Evolutionary conservation across 345 rosid species (phyloP), one percentile per base, ranked within the genome.

Genomic region (Arabidopsis arenosa): DNA sequence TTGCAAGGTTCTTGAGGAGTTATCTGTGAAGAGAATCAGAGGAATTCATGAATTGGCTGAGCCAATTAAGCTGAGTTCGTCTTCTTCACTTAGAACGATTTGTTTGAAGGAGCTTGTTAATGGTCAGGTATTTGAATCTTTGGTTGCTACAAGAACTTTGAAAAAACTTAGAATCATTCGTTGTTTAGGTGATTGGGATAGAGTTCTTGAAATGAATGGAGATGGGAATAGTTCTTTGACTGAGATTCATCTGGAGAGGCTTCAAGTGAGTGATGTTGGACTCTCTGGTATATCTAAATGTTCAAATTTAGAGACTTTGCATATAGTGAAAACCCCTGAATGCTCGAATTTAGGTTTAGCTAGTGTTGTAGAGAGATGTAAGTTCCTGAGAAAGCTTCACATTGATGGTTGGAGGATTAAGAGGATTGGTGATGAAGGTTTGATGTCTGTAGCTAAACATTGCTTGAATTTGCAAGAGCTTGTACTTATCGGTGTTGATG

Each of bases 181-280:
- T 37, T 93, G 98, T 80, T 76, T 85, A 54, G 98, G 98, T 30
- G 86, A 87, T 52, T 91, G 98, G 98, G 97, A 93, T 66, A 74
- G 49, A 5, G 81, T 89, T 5, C 85, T 93, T 39, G 71, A 70
- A n/a, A 78, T 74, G 32, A 74, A 82, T 30, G 92, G 87, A 53
- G 82, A 79, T 66, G 73, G 66, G 12, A 68, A 57, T 11, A 63
- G 28, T 41, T 68, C 73, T 36, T 73, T 91, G 51, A 71, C 48
- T 18, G 97, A 89, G 64, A 79, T 89, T 80, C 97, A 91, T 66
- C 72, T 93, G 5, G 97, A 93, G 85, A 89, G 89, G 80, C 82
- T 93, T 28, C 96, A 86, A 70, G 85, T 89, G 53, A 88, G 87
- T 68, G 96, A 93, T 70, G 15, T 66, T 8, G 97, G 93, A 13